These are phyloP conservation scores for Penicillium daleae DNA, from an alignment of 495 filamentous ascomycete species.

Conservation along the genomic window DNA sequence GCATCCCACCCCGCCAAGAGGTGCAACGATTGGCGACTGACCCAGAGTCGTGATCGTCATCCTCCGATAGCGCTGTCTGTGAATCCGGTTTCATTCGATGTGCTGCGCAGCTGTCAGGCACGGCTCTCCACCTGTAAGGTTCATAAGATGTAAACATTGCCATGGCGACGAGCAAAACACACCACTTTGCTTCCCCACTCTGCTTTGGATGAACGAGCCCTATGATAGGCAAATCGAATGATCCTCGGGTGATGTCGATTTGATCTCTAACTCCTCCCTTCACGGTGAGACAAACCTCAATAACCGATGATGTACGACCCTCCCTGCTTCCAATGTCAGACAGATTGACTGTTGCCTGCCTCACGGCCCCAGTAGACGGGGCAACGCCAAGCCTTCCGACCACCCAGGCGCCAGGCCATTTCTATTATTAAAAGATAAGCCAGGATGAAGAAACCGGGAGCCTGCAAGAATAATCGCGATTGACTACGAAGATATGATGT, in stretches of 20 bases:
- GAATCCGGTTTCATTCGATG: constrained; percentile 31
- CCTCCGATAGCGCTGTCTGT: constrained; percentile 16
- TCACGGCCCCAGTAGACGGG: constrained; percentile 16
- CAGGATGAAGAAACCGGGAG: constrained; percentile 9
- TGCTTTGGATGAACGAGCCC: background rate
- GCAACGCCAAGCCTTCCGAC: constrained; percentile 1
- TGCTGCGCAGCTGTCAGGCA: constrained; percentile 24
- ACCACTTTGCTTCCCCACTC: background rate
- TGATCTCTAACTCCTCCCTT: background rate
- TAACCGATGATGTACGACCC: constrained; percentile 8
- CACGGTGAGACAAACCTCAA: constrained; percentile 25
- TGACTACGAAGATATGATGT: background rate
- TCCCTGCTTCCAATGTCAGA: constrained; percentile 21
- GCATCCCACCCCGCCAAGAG: constrained; percentile 5
- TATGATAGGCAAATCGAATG: background rate
- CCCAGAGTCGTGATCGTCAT: constrained; percentile 28
- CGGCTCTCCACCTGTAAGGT: constrained; percentile 24
- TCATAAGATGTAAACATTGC: constrained; percentile 23
- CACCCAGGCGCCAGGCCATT: background rate
- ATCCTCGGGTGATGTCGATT: background rate
- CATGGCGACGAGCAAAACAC: constrained; percentile 30
- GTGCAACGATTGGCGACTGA: constrained; percentile 30
- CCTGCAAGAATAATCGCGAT: constrained; percentile 3
- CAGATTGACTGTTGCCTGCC: constrained; percentile 26
- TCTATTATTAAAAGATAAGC: constrained; percentile 17